Conservation (phyloP, 2,329 filamentous ascomycete genomes). For the Talaromyces sp. region DNA sequence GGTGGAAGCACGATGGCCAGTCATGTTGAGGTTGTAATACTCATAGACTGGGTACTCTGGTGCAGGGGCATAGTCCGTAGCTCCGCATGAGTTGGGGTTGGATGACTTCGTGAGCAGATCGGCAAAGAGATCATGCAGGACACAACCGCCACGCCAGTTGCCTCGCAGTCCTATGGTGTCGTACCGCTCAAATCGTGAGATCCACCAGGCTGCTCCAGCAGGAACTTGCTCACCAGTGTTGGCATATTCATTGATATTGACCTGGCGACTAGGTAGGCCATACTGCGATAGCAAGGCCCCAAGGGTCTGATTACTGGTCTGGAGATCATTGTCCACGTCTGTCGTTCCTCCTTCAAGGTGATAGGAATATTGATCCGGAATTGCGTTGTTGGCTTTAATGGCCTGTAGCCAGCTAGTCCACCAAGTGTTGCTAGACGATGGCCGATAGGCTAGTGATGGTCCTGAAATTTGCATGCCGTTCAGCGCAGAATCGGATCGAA, state of each 20-base stretch:
- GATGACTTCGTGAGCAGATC: slow-evolving; percentile 32
- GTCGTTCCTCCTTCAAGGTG: slow-evolving; percentile 35
- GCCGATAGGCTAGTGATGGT: slow-evolving; percentile 33
- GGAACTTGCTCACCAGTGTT: slow-evolving; percentile 40
- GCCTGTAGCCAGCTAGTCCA: slow-evolving; percentile 37
- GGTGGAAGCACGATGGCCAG: slow-evolving; percentile 34
- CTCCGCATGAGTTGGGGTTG: slow-evolving; percentile 2
- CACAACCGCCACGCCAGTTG: slow-evolving; percentile 40
- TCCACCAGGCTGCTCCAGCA: slow-evolving; percentile 41
- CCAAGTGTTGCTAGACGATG: slow-evolving; percentile 31
- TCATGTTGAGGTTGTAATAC: slow-evolving; percentile 43
- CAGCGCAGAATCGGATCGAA: slow-evolving; percentile 29
- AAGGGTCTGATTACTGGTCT: slow-evolving; percentile 25
- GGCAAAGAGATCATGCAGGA: slow-evolving; percentile 44
- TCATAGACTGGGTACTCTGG: slow-evolving; percentile 44
- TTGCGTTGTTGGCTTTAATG: slow-evolving; percentile 32
- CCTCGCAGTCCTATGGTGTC: slow-evolving; percentile 39
- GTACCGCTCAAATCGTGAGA: slow-evolving; percentile 44
- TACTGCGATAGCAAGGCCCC: slow-evolving; percentile 23
- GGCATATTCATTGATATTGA: slow-evolving; percentile 50
- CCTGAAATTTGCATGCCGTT: slow-evolving; percentile 33
- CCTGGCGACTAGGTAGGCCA: slow-evolving; percentile 28
- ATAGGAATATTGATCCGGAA: slow-evolving; percentile 44
- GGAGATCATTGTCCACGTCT: slow-evolving; percentile 25
- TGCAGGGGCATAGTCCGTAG: slow-evolving; percentile 32